Evolutionary conservation across 805 yeast genomes (phyloP).

Genomic region (Nakazawaea molendinolei): DNA sequence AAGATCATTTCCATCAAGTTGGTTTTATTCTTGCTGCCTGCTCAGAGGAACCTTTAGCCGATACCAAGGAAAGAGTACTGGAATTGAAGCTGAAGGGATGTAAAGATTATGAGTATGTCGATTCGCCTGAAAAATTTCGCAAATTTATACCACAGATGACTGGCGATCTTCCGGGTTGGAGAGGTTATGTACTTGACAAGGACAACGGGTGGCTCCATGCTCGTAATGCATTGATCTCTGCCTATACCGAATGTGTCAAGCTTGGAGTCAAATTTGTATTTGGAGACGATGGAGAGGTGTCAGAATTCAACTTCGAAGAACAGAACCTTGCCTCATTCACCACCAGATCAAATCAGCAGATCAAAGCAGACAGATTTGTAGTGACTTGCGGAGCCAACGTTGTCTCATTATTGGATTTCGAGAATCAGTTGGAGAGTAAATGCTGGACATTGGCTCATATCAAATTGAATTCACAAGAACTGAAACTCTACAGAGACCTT

Average conservation of each 20-base stretch:
- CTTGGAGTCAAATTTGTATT: conserved; percentile 24
- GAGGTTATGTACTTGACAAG: conserved; percentile 12
- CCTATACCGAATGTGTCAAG: conserved; percentile 17
- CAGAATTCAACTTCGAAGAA: conserved; percentile 2
- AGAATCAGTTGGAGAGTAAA: conserved; percentile 15
- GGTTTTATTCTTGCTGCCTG: conserved; percentile 20
- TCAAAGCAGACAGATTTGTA: conserved; percentile 15
- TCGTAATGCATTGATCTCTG: conserved; percentile 18
- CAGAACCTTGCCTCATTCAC: not conserved
- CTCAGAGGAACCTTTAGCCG: conserved; percentile 11
- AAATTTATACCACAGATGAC: conserved; percentile 11
- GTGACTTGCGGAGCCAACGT: conserved; percentile 28
- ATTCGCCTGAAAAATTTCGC: conserved; percentile 10
- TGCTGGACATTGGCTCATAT: conserved; percentile 19
- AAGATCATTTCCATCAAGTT: conserved; percentile 21
- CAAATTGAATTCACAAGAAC: conserved; percentile 16
- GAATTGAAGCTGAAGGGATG: not conserved
- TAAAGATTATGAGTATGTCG: conserved; percentile 11
- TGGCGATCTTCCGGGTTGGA: conserved; percentile 12
- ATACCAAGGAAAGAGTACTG: conserved; percentile 8
- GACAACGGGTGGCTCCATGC: conserved; percentile 27
- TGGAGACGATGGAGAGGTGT: conserved; percentile 12
- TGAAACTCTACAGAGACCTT: conserved; percentile 11
- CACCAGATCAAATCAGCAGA: conserved; percentile 4
- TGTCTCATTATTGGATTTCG: conserved; percentile 18